Conservation (phyloP, 2,329 filamentous ascomycete genomes). For the Dryadomyces quercus-mongolicae region DNA sequence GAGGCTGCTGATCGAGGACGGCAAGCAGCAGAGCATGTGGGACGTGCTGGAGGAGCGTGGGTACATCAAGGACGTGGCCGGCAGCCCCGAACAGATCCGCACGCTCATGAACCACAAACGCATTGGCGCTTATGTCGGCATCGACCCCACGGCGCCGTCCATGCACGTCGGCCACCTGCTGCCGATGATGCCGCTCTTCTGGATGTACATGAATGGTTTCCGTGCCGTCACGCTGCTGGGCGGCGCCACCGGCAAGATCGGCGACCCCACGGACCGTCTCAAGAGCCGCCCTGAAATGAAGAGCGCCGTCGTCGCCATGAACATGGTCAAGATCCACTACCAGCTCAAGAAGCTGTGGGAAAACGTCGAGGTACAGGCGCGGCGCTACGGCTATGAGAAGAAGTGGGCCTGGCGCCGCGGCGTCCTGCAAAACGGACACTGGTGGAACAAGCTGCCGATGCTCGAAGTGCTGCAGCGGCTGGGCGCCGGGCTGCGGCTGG, state of each 20-base stretch:
- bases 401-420: slow-evolving; percentile 55
- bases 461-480: slow-evolving; percentile 65
- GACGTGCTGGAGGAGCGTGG: slow-evolving; percentile 59
- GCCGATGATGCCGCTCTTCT: slow-evolving; percentile 73
- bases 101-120: slow-evolving; percentile 52
- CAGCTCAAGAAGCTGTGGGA: slow-evolving; percentile 62
- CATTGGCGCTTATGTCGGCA: slow-evolving; percentile 66
- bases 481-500: slow-evolving; percentile 63
- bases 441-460: slow-evolving; percentile 63
- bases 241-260: slow-evolving; percentile 64
- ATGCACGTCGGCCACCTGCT: slow-evolving; percentile 72
- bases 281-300: slow-evolving; percentile 44
- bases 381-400: slow-evolving; percentile 50
- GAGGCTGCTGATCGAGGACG: slow-evolving; percentile 34
- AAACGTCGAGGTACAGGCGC: slow-evolving; percentile 56
- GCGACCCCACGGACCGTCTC: slow-evolving; percentile 64
- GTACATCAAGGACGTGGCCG: slow-evolving; percentile 59
- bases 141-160: slow-evolving; percentile 71
- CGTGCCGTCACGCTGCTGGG: slow-evolving; percentile 56
- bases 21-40: slow-evolving; percentile 42
- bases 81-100: slow-evolving; percentile 41
- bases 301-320: slow-evolving; percentile 42
- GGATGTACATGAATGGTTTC: slow-evolving; percentile 69
- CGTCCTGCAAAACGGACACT: slow-evolving; percentile 70
- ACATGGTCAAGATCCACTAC: slow-evolving; percentile 54